Base-by-base conservation (phyloP, 257 asterid genomes). In the Nicotiana paniculata region DNA sequence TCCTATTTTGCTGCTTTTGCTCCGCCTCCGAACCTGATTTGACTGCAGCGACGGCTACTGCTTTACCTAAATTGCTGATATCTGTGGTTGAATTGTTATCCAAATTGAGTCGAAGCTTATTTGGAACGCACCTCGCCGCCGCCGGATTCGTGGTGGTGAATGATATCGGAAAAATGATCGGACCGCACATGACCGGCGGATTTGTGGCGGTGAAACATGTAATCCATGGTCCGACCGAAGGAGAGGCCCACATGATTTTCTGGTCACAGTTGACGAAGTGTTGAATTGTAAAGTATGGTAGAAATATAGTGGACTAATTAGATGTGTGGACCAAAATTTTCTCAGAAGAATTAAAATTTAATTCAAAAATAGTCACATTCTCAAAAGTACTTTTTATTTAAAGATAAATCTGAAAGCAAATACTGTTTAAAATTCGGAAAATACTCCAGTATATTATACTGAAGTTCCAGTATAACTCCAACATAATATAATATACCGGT, bases 221-320 rank as follows among this genome's bases (percentile, higher is more conserved):
- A 57, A 3, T 17, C 63, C 63, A 18, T 57, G n/a, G 63, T 57
- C 6, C 9, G 26, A 61, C 16, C 24, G 66, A 16, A 61, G 66
- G 66, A 61, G 79, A 26, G 26, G 79, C 62, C 79, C 79, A 51
- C 79, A 74, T 74, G 43, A 48, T 74, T 48, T 62, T 15, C 79
- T 74, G 79, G 79, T 74, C 53, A 51, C 63, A 26, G 63, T 74
- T 3, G 61, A 48, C 24, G 24, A 59, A 48, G 62, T 13, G 4
- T 48, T 0, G 62, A 21, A 55, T 21, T 1, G 30, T 28, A 43
- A 16, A 37, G 21, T 5, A 5, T 2, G 39, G 30, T 9, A 54
- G 0, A 70, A 43, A 43, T 43, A 43, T 43, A 43, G 1, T 70
- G 55, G 55, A 2, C n/a, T 43, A 18, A 28, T 21, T 11, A 12